Base-by-base conservation (phyloP, 176 grass and related monocot species). In the Pontederia crassipes region DNA sequence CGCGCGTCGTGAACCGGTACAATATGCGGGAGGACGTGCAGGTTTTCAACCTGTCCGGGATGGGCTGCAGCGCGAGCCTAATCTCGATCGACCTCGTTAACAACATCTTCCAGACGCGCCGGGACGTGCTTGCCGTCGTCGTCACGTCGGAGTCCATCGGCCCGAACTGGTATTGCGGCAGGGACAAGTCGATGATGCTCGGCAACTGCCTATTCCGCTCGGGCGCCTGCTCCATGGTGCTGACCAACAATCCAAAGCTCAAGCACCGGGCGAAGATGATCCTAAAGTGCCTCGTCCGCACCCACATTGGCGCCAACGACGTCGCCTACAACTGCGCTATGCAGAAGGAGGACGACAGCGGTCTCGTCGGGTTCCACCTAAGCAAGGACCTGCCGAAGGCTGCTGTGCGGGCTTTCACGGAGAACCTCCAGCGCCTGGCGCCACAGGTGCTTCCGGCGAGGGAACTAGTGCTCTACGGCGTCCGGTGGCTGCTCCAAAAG, bases 111-210 rank as follows among this genome's bases (percentile, higher is more conserved):
- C 64, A 64, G 46, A 15, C 65, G 10, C 54, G 80, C 0, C 57
- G 27, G 10, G 53, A 59, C 17, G 45, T 66, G 14, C 52, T 86
- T 62, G 88, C 88, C 8, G 46, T 92, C 0, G 83, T 92, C 28
- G 83, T 92, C n/a, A 80, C 83, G 0, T 66, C 80, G 0, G 83
- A 92, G 54, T 75, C 83, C 32, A 83, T 83, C 58, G 80, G 55
- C 29, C 83, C 83, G 57, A 86, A 83, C 75, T 92, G 88, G 88
- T 92, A 92, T 76, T 46, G 52, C 0, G 83, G 88, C 45, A 86
- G 62, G 48, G 74, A 92, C 80, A 72, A 49, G 68, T 87, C 88
- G 45, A 92, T 92, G 88, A 83, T 92, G 88, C 80, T 91, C 8
- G 83, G 75, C 12, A 91, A 91, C 81, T 80, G 75, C 61, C 73